Evolutionary conservation across 179 eudicot species (phyloP).

Genomic region (Spinacia oleracea): DNA sequence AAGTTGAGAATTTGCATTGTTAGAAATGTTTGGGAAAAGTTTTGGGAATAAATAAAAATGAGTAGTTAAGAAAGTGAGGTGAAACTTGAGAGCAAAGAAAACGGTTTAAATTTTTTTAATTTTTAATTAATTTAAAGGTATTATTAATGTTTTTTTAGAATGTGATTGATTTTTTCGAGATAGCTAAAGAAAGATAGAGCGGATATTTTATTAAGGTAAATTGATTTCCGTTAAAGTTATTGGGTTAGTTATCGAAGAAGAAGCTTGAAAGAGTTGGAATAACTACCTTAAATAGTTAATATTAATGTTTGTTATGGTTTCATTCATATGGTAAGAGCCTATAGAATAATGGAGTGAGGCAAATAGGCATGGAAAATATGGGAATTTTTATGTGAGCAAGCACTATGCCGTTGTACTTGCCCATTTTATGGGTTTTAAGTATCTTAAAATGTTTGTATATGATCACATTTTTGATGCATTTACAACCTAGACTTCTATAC

Average conservation of each 20-base stretch:
- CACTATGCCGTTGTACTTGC: slow-evolving; percentile 10
- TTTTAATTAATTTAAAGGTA: background rate
- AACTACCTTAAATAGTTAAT: background rate
- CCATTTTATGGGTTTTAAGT: background rate
- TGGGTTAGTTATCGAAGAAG: slow-evolving; percentile 17
- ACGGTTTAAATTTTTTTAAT: slow-evolving; percentile 14
- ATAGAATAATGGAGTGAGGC: slow-evolving; percentile 7
- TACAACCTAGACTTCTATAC: background rate
- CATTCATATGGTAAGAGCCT: slow-evolving; percentile 17
- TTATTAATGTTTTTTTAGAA: background rate
- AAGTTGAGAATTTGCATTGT: slow-evolving; percentile 19
- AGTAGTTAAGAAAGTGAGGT: slow-evolving; percentile 39
- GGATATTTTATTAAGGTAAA: too few species aligned
- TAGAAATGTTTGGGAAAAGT: slow-evolving; percentile 29
- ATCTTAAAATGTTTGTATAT: background rate
- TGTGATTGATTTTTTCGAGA: slow-evolving; percentile 29
- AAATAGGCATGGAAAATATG: slow-evolving; percentile 10
- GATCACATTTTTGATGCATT: background rate
- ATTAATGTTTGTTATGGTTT: background rate
- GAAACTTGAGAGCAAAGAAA: slow-evolving; percentile 23
- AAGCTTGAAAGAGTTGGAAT: slow-evolving; percentile 22
- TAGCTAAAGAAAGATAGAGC: too few species aligned
- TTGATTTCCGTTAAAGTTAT: too few species aligned
- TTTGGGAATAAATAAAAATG: slow-evolving; percentile 27
- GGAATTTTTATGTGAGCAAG: slow-evolving; percentile 2